Evolutionary conservation across 2,329 filamentous ascomycete species (phyloP).

Genomic region (Pseudogymnoascus sp.): DNA sequence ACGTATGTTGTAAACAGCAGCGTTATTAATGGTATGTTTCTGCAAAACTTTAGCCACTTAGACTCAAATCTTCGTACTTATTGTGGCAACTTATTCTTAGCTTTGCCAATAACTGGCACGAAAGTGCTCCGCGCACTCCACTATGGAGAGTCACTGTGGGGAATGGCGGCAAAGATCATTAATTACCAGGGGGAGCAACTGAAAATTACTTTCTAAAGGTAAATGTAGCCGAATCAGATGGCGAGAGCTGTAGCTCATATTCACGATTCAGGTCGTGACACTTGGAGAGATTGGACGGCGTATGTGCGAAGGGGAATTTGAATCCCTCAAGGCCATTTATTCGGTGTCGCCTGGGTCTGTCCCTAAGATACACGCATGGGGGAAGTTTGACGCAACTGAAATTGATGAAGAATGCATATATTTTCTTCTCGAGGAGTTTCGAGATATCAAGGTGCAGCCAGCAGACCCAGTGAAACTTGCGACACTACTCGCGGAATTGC

Average conservation of each 20-base stretch:
- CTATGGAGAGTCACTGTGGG: neutral
- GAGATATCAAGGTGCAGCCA: slow-evolving; percentile 20
- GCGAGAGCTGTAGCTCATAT: neutral
- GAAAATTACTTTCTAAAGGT: neutral
- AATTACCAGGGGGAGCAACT: neutral
- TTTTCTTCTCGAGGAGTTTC: slow-evolving; percentile 24
- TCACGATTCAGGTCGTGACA: neutral
- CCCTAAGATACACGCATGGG: slow-evolving; percentile 14
- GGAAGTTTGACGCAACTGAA: slow-evolving; percentile 10
- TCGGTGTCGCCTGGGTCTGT: slow-evolving; percentile 9
- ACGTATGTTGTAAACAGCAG: neutral
- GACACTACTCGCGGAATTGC: slow-evolving; percentile 19
- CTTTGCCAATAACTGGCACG: neutral
- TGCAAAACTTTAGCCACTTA: neutral
- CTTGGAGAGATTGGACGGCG: neutral
- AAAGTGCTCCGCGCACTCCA: neutral
- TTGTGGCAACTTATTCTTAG: neutral
- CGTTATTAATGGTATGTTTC: neutral
- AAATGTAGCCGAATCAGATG: neutral
- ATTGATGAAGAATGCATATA: slow-evolving; percentile 10
- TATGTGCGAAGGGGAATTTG: neutral
- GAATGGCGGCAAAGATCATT: neutral
- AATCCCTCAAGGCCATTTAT: neutral
- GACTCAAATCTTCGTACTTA: neutral
- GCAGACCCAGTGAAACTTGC: slow-evolving; percentile 20